phyloP scores from a whole-genome alignment of 441 rosid genomes.

The Hura crepitans region DNA sequence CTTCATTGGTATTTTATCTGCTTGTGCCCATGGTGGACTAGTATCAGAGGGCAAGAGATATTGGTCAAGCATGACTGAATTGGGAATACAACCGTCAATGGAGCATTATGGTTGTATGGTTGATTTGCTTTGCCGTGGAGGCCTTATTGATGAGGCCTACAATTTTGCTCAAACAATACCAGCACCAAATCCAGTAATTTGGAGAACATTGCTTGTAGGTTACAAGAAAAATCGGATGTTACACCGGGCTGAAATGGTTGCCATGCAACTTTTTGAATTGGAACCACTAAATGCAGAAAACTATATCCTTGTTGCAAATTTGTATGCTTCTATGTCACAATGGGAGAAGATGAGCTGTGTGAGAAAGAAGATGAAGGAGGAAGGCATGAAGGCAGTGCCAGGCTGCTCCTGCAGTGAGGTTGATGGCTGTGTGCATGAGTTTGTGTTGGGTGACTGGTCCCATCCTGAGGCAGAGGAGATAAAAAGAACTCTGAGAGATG shows the following conservation, averaged over 20 bases:
- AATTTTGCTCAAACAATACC: constrained; percentile 35
- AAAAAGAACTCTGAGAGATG: constrained; percentile 5
- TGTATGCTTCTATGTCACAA: constrained; percentile 23
- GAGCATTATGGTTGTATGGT: constrained; percentile 69
- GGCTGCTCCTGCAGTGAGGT: constrained; percentile 27
- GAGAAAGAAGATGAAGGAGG: constrained; percentile 25
- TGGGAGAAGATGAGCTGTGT: constrained; percentile 28
- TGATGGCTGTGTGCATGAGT: constrained; percentile 25
- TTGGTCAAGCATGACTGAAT: constrained; percentile 41
- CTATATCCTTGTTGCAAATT: constrained; percentile 43
- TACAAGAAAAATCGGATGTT: constrained; percentile 41
- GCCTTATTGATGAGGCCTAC: constrained; percentile 47
- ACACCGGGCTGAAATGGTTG: constrained; percentile 36
- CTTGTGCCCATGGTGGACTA: constrained; percentile 62
- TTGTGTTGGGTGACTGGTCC: constrained; percentile 27
- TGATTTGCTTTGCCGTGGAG: constrained; percentile 63
- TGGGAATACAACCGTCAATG: constrained; percentile 43
- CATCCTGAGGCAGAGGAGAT: constrained; percentile 26
- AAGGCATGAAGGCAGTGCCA: constrained; percentile 22
- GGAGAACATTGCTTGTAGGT: constrained; percentile 42
- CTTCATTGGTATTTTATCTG: constrained; percentile 52
- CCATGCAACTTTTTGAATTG: constrained; percentile 35
- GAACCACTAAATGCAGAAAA: constrained; percentile 55
- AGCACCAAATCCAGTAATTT: constrained; percentile 27
- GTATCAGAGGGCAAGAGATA: constrained; percentile 38